A percentile compares a stretch with the other conserved stretches of the same genome.
Conservation (phyloP, 2,329 filamentous ascomycete genomes). For the Penicillium sumatraense region DNA sequence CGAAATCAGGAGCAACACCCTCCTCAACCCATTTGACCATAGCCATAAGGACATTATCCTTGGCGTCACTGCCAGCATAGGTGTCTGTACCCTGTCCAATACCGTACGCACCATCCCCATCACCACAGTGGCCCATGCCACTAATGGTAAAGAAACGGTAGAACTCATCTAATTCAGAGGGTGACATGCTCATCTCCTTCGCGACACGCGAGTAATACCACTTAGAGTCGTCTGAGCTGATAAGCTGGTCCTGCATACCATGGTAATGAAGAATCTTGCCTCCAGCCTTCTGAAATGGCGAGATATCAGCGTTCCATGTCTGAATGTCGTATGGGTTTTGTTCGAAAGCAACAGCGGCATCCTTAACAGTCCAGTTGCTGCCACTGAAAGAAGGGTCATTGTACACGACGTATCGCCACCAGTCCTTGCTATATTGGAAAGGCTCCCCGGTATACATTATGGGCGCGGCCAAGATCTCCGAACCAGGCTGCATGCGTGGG, state of each 20-base stretch:
- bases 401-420: slow-evolving; percentile 52
- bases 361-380: slow-evolving; percentile 42
- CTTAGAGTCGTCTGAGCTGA: slow-evolving; percentile 56
- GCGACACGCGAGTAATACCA: slow-evolving; percentile 57
- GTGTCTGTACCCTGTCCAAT: slow-evolving; percentile 39
- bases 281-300: slow-evolving; percentile 49
- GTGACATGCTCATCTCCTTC: slow-evolving; percentile 39
- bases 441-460: slow-evolving; percentile 43
- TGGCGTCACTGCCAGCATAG: slow-evolving; percentile 32
- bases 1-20: slow-evolving; percentile 42
- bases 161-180: slow-evolving; percentile 43
- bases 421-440: slow-evolving; percentile 45
- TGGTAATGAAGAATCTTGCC: slow-evolving; percentile 51
- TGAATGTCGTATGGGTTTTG: slow-evolving; percentile 55
- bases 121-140: slow-evolving; percentile 57
- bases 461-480: slow-evolving; percentile 30
- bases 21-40: slow-evolving; percentile 57
- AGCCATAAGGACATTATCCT: slow-evolving; percentile 55
- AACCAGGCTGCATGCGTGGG: slow-evolving; percentile 42
- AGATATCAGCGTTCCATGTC: slow-evolving; percentile 54
- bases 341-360: slow-evolving; percentile 40
- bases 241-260: slow-evolving; percentile 54
- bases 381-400: slow-evolving; percentile 46
- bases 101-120: slow-evolving; percentile 49
- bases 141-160: slow-evolving; percentile 59